phyloP scores from a whole-genome alignment of 2,329 filamentous ascomycete species.

The Pyrenochaeta sp. region DNA sequence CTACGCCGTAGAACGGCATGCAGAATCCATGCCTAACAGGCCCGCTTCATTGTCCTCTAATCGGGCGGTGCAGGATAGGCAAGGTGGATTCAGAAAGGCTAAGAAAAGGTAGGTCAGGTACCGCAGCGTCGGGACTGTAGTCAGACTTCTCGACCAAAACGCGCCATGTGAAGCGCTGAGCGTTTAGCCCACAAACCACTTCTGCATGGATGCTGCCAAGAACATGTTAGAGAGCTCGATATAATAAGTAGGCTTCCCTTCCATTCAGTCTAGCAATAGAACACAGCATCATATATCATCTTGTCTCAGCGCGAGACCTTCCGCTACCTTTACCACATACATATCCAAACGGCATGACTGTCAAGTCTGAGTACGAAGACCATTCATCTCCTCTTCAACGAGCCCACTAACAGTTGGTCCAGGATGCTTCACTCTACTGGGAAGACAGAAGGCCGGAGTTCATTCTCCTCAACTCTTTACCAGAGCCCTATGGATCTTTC shows the following conservation, averaged over 20 bases:
- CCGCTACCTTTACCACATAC: no score
- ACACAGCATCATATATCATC: not conserved
- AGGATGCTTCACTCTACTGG: conserved; percentile 14
- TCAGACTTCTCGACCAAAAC: conserved; percentile 18
- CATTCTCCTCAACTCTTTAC: conserved; percentile 16
- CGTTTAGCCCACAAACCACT: not conserved
- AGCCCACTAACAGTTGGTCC: conserved; percentile 1
- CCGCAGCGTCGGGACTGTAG: conserved; percentile 19
- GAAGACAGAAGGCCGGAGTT: conserved; percentile 11
- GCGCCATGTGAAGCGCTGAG: conserved; percentile 14
- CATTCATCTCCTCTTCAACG: conserved; percentile 3
- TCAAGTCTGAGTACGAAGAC: not conserved
- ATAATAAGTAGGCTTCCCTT: conserved; percentile 12
- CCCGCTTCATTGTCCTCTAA: conserved; percentile 25
- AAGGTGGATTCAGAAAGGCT: conserved; percentile 13
- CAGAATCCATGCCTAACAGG: conserved; percentile 19
- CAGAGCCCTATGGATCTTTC: conserved; percentile 10
- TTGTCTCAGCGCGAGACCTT: no score
- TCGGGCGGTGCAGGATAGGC: conserved; percentile 16
- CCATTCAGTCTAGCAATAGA: not conserved
- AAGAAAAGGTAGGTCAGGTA: conserved; percentile 21
- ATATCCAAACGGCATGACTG: not conserved
- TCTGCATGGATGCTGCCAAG: no score
- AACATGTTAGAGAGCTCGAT: conserved; percentile 9
- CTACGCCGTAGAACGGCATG: conserved; percentile 21